Evolutionary conservation across 1,139 yeast species (phyloP).

Genomic region (Pichia sp.): DNA sequence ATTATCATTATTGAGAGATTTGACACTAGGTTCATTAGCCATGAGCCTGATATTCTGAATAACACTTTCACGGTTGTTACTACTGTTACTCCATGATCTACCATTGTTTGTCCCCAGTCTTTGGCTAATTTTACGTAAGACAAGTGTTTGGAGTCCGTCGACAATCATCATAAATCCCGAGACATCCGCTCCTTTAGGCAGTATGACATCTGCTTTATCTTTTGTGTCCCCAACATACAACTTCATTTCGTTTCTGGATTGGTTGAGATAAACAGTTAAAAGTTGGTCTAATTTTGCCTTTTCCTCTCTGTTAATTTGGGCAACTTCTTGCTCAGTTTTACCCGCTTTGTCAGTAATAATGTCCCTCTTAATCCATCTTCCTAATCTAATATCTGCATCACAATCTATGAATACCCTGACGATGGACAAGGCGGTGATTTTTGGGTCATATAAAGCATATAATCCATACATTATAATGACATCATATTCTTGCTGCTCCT

Average conservation of each 20-base stretch:
- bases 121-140: constrained; percentile 14
- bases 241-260: constrained; percentile 70
- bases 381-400: constrained; percentile 77
- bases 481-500: constrained; percentile 16
- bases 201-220: constrained; percentile 69
- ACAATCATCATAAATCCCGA: constrained; percentile 60
- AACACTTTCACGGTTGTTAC: constrained; percentile 8
- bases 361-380: constrained; percentile 49
- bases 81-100: constrained; percentile 6
- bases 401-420: constrained; percentile 75
- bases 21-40: constrained; percentile 18
- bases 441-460: constrained; percentile 65
- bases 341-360: constrained; percentile 8
- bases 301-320: constrained; percentile 7
- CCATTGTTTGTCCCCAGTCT: background rate
- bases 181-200: constrained; percentile 66
- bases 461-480: constrained; percentile 66
- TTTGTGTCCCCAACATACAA: constrained; percentile 70
- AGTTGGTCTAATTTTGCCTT: constrained; percentile 36
- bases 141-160: constrained; percentile 56
- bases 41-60: constrained; percentile 11
- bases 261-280: constrained; percentile 51
- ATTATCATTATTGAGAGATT: constrained; percentile 21
- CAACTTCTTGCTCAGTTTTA: background rate
- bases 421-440: constrained; percentile 49